phyloP scores from a whole-genome alignment of 345 rosid genomes.

The Murraya koenigii region DNA sequence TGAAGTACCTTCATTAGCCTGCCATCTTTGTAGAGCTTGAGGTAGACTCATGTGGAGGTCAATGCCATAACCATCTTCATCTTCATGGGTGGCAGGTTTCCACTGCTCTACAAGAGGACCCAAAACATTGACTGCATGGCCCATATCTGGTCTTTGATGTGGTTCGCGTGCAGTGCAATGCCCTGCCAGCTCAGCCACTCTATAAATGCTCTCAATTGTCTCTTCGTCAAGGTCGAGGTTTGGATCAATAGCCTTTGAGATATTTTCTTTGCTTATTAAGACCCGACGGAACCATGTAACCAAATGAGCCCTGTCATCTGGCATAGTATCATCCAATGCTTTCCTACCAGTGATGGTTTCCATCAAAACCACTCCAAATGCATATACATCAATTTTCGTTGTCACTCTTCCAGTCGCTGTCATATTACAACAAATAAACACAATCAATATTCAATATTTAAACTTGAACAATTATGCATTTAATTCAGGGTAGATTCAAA shows the following conservation, averaged over 20 bases:
- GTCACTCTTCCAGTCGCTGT: constrained; percentile 95
- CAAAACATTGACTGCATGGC: constrained; percentile 73
- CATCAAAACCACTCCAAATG: constrained; percentile 88
- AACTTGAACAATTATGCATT: background rate
- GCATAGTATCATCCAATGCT: constrained; percentile 67
- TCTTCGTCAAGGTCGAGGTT: constrained; percentile 59
- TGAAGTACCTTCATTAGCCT: constrained; percentile 68
- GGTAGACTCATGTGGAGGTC: constrained; percentile 82
- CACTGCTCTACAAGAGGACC: constrained; percentile 84
- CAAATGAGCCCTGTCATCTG: constrained; percentile 69
- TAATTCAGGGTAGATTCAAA: background rate
- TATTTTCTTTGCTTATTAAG: constrained; percentile 60
- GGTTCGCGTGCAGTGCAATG: constrained; percentile 91
- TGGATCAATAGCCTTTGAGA: constrained; percentile 57
- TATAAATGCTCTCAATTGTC: constrained; percentile 56
- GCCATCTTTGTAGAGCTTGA: constrained; percentile 84
- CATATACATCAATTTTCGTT: constrained; percentile 81
- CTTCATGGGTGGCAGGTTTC: constrained; percentile 70
- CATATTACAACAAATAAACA: background rate
- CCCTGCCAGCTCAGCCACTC: constrained; percentile 82
- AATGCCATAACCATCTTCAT: constrained; percentile 57
- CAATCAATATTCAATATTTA: background rate
- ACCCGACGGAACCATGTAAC: constrained; percentile 84
- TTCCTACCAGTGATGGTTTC: constrained; percentile 85
- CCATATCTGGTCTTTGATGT: constrained; percentile 85